Evolutionary conservation across 345 rosid species (phyloP), one percentile per base, ranked within the genome.

Genomic region (Gossypioides kirkii): DNA sequence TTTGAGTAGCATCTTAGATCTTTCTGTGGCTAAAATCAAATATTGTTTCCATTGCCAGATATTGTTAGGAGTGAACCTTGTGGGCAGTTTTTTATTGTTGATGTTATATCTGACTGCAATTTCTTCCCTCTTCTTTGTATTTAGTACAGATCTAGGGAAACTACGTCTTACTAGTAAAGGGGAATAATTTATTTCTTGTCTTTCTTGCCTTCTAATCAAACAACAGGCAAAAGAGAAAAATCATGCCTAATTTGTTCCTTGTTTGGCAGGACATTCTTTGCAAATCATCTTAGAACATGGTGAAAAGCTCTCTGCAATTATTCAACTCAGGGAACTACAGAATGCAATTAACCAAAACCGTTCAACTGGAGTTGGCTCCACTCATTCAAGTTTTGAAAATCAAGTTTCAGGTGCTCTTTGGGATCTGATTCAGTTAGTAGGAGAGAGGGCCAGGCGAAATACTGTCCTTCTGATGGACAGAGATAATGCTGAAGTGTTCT

Each of bases 401-500:
- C 90, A 84, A 79, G 78, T 67, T 76, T 85, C 91, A 38, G 89
- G 92, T 82, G 91, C 94, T 71, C 82, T 92, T 77, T 88, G 96
- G 97, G 94, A 92, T 89, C 91, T 95, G 71, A 87, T 91, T 87
- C 94, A 95, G 72, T 73, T 88, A 73, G 96, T 92, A 73, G 98
- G 98, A 69, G 98, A 95, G 66, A 87, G 82, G 85, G 84, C 97
- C 73, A 88, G 99, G 20, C 79, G 89, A 45, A 91, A 88, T 80
- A 91, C 94, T 52, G 90, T 95, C 82, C 96, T 92, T 73, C 86
- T 95, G 72, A 91, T 91, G 99, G 99, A 91, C 80, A 90, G 98
- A 78, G 98, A 95, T 73, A 91, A 91, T 86, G 90, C 90, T 68
- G 97, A 95, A 86, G 97, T 92, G 12, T 95, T 95, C 82, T 95